Evolutionary conservation across 2,329 filamentous ascomycete genomes (phyloP).

Genomic region (Colletotrichum lupini): DNA sequence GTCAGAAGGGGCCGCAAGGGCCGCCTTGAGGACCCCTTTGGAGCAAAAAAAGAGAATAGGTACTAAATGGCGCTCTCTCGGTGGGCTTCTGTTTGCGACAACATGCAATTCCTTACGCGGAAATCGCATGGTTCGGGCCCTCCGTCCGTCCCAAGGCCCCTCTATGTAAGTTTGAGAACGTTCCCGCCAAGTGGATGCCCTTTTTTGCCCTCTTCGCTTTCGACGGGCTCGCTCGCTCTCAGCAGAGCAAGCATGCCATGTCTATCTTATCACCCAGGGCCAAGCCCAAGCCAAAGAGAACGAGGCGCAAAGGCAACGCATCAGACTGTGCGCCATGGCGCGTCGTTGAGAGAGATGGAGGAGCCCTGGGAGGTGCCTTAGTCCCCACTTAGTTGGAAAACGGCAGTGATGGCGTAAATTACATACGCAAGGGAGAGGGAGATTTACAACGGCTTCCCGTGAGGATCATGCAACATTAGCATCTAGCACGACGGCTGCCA

Average conservation of each 20-base stretch:
- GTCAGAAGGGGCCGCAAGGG: neutral
- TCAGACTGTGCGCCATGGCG: slow-evolving; percentile 2
- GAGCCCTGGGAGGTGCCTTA: neutral
- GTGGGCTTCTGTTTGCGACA: neutral
- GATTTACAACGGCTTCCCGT: neutral
- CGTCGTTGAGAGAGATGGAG: neutral
- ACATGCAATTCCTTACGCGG: neutral
- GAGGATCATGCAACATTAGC: slow-evolving; percentile 1
- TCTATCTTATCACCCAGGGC: neutral
- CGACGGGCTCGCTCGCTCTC: neutral
- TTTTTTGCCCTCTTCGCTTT: neutral
- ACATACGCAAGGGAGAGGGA: neutral
- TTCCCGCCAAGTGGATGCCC: slow-evolving; percentile 4
- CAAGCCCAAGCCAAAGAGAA: neutral
- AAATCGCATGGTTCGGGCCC: slow-evolving; percentile 23
- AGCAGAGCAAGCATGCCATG: neutral
- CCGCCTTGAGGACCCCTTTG: neutral
- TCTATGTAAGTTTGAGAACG: slow-evolving; percentile 8
- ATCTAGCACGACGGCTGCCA: neutral
- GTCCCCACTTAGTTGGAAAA: neutral
- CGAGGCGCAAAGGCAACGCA: neutral
- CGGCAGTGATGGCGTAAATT: neutral
- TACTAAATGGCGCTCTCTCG: no score
- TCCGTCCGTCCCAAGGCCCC: slow-evolving; percentile 19
- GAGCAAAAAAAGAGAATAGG: neutral